phyloP scores from a whole-genome alignment of 805 yeast genomes.

The Lipomyces oligophaga region DNA sequence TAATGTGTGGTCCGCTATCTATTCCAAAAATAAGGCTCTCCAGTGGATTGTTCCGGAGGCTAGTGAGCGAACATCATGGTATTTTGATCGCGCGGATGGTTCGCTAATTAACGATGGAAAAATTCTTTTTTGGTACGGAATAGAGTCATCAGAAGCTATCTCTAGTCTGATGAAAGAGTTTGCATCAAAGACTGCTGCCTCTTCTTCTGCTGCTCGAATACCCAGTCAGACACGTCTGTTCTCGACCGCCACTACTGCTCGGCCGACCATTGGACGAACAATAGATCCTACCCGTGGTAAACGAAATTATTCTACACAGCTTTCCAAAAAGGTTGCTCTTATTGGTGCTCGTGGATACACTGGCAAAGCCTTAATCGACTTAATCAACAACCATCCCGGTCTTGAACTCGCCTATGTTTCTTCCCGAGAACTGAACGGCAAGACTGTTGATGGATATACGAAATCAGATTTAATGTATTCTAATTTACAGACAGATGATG shows the following conservation, averaged over 20 bases:
- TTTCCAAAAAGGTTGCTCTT: conserved; percentile 67
- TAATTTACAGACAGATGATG: conserved; percentile 83
- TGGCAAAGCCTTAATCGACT: conserved; percentile 84
- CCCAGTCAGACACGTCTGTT: conserved; percentile 12
- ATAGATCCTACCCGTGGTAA: not conserved
- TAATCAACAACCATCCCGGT: conserved; percentile 83
- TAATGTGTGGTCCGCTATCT: conserved; percentile 79
- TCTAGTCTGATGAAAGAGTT: conserved; percentile 12
- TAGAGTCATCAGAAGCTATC: conserved; percentile 36
- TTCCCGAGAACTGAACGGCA: conserved; percentile 89
- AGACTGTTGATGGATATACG: conserved; percentile 79
- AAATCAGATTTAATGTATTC: conserved; percentile 68
- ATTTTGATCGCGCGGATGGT: conserved; percentile 88
- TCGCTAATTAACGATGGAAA: conserved; percentile 86
- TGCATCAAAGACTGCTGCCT: conserved; percentile 2
- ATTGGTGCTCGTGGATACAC: conserved; percentile 99
- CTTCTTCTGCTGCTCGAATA: not conserved
- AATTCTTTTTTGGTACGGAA: conserved; percentile 92
- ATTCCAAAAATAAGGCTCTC: conserved; percentile 64
- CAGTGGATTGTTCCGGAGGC: conserved; percentile 91
- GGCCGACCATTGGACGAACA: not conserved
- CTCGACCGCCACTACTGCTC: conserved; percentile 15
- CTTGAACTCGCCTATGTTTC: conserved; percentile 90
- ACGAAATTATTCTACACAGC: conserved; percentile 39
- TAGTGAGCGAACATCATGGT: conserved; percentile 88